phyloP scores from a whole-genome alignment of 2,329 filamentous ascomycete genomes.

The Ceratocystiopsis minuta region DNA sequence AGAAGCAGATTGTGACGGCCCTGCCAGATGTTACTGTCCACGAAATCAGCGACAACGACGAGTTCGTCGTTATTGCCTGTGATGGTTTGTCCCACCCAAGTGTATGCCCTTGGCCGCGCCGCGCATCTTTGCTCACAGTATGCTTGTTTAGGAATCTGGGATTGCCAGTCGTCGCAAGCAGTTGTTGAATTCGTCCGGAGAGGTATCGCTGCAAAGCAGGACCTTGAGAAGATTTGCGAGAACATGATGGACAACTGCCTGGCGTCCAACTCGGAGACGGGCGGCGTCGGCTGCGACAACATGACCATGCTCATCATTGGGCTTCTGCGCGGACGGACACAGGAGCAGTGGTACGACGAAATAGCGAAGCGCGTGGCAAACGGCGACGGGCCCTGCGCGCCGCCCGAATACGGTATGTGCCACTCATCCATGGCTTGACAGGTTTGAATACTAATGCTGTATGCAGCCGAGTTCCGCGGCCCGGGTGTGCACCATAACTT shows the following conservation, averaged over 20 bases:
- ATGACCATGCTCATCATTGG: slow-evolving; percentile 95
- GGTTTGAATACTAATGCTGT: background rate
- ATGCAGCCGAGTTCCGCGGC: slow-evolving; percentile 64
- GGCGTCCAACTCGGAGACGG: slow-evolving; percentile 92
- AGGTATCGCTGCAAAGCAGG: slow-evolving; percentile 91
- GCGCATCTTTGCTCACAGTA: slow-evolving; percentile 1
- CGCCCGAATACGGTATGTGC: slow-evolving; percentile 94
- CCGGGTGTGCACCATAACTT: slow-evolving; percentile 69
- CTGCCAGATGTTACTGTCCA: slow-evolving; percentile 89
- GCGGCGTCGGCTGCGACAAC: slow-evolving; percentile 96
- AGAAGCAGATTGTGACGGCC: slow-evolving; percentile 95
- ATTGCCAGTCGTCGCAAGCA: slow-evolving; percentile 95
- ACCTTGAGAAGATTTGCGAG: slow-evolving; percentile 87
- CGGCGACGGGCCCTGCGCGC: slow-evolving; percentile 93
- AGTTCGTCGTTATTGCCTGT: slow-evolving; percentile 85
- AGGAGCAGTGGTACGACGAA: slow-evolving; percentile 97
- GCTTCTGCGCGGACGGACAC: slow-evolving; percentile 75
- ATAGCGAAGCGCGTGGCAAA: slow-evolving; percentile 86
- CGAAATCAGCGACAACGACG: slow-evolving; percentile 80
- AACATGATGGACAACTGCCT: slow-evolving; percentile 99
- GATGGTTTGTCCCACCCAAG: slow-evolving; percentile 47
- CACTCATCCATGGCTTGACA: too few species aligned
- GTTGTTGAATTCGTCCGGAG: slow-evolving; percentile 93
- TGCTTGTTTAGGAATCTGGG: slow-evolving; percentile 68
- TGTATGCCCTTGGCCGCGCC: background rate